A percentile compares a stretch with the other conserved stretches of the same genome.
Conservation (phyloP, 2,329 filamentous ascomycete species). For the Microdochium trichocladiopsis region DNA sequence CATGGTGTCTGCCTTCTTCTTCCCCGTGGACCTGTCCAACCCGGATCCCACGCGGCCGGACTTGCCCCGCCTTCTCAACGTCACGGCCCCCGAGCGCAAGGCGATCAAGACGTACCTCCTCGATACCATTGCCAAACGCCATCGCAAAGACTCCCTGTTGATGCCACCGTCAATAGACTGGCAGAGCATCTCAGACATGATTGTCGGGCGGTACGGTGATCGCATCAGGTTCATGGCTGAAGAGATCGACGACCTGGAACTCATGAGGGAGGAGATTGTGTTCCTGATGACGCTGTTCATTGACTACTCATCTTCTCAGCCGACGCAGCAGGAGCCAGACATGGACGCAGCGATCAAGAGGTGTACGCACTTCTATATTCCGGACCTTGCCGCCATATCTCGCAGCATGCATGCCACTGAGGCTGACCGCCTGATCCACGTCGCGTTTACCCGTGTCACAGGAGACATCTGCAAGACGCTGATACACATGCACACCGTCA, state of each 20-base stretch:
- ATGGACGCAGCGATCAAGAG: conserved; percentile 21
- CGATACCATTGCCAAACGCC: conserved; percentile 7
- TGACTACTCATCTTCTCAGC: conserved; percentile 8
- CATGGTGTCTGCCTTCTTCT: conserved; percentile 8
- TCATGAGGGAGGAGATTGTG: conserved; percentile 5
- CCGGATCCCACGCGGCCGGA: conserved; percentile 4
- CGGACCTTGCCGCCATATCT: conserved; percentile 1
- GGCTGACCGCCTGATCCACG: conserved; percentile 15
- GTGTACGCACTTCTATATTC: conserved; percentile 27
- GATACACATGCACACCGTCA: conserved; percentile 1
- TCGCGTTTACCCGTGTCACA: conserved; percentile 14
- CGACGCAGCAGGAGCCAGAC: conserved; percentile 11
- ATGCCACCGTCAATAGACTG: conserved; percentile 29
- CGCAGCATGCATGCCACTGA: conserved; percentile 3
- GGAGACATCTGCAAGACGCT: conserved; percentile 13
- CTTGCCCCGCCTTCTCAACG: conserved; percentile 3
- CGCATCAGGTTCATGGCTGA: conserved; percentile 26
- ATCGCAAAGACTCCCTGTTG: not conserved
- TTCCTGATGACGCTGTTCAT: conserved; percentile 15
- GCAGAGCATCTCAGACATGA: conserved; percentile 47
- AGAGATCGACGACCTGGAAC: not conserved
- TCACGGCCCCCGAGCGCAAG: not conserved
- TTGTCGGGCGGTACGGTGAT: conserved; percentile 43
- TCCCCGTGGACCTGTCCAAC: conserved; percentile 6
- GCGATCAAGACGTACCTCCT: conserved; percentile 3